Base-by-base conservation (phyloP, 1,284 basidiomycete genomes). In the Malassezia obtusa region DNA sequence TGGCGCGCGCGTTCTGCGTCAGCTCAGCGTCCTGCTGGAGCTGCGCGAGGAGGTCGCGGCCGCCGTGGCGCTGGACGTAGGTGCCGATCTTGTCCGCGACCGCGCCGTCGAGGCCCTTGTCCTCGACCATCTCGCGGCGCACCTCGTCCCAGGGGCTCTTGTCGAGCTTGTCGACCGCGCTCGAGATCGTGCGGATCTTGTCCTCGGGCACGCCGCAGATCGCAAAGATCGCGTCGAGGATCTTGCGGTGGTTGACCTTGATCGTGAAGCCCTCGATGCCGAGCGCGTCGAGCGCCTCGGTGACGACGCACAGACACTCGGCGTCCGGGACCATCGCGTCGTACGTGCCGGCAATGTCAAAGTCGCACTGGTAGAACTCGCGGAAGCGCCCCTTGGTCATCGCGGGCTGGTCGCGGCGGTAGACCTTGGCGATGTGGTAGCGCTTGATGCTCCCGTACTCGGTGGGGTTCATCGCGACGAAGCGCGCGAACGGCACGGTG, bases 371-470 rank as follows among this genome's bases (percentile, higher is more conserved):
- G 73, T 89, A 91, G 74, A 98, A 98, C 77, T 99, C 92, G 59
- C 92, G 82, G 89, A 98, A 95, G 33, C 92, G 81, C 4, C 92
- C 92, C 77, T 99, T 98, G 49, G 84, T 86, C 86, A 98, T 91
- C 55, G 92, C 91, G 1, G 94, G 92, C 69, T 87, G 91, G 76
- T 99, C 92, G 71, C 94, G 78, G 60, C 94, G 80, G 77, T 98
- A 98, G 22, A 98, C 92, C 77, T 98, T 99, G 26, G 90, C 91
- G 50, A 98, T 85, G 77, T 98, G 92, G 83, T 91, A 98, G 31
- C 95, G 77, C 77, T 96, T 96, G 75, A 82, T 80, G 57, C 59
- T 77, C 19, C 76, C 76, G 60, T 81, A 81, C 50, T 82, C 83
- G 43, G 82, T 82, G 21, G 87, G 85, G 64, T 84, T 85, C 89